Evolutionary conservation across 1,284 basidiomycete species (phyloP), one percentile per base, ranked within the genome.

Genomic region (Ceratorhiza oryzae-sativae): DNA sequence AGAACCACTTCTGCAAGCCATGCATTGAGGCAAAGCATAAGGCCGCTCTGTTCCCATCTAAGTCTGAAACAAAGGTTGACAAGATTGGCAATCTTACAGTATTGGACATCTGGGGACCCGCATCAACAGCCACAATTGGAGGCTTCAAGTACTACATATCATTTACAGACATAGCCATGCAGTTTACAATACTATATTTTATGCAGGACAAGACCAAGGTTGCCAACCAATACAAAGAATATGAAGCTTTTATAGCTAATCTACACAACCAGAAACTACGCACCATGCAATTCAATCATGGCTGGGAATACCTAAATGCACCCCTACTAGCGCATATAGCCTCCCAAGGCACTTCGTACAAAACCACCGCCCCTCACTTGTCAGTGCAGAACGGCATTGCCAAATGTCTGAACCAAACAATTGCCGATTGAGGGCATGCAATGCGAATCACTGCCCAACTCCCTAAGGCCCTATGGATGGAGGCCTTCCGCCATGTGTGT

Each of bases 371-470:
- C 0, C 46, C 62, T 8, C 49, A 75, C 32, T 73, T 65, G 13
- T 61, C 72, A 2, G 32, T 62, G 27, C 71, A 74, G n/a, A 75
- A 75, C 27, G 72, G 75, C 1, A 61, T 75, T 32, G 55, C 72
- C 4, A 72, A 75, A 63, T 30, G 58, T 9, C 15, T 30, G 5
- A 76, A 73, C 46, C 18, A 46, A 6, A 71, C 61, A 0, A 49
- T 74, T 0, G 46, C 42, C 3, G 39, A 73, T 20, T 25, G 30
- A 10, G 72, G 30, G 12, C 59, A 32, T 25, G 36, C 55, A 0
- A 73, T 75, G 48, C 46, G 59, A 5, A 30, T 56, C 13, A 39
- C 73, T 4, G 45, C 67, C 2, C 59, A 75, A 0, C 45, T 75
- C 59, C 60, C 62, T 0, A 30, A 27, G 13, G n/a, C 18, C 3